Percentiles rank a stretch among this genome's conserved stretches.
phyloP scores from a whole-genome alignment of 2,329 filamentous ascomycete genomes.

The Pseudogymnoascus sp. region DNA sequence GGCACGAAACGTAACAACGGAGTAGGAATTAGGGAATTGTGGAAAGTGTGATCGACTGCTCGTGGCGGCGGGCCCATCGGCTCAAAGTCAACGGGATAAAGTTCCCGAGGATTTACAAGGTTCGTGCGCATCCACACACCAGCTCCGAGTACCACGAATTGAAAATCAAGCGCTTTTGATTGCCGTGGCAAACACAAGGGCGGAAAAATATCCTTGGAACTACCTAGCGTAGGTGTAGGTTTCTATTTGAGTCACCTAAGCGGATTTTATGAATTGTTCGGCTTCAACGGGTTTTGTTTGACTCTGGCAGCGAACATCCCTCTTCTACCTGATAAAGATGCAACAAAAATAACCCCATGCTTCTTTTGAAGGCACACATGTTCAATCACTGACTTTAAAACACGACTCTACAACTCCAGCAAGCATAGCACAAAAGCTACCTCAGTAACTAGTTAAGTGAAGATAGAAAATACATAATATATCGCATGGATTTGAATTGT shows the following conservation, averaged over 20 bases:
- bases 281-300: background rate
- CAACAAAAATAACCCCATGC: too few species aligned
- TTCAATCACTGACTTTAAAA: background rate
- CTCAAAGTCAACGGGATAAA: background rate
- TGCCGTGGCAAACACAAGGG: background rate
- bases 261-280: background rate
- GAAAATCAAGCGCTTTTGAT: background rate
- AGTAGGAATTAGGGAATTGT: background rate
- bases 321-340: too few species aligned
- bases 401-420: background rate
- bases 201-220: background rate
- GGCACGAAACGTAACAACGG: background rate
- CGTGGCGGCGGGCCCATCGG: background rate
- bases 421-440: background rate
- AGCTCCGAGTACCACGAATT: background rate
- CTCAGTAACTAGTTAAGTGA: background rate
- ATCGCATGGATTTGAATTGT: background rate
- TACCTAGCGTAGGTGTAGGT: background rate
- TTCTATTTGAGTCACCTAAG: background rate
- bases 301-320: background rate
- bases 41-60: background rate
- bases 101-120: background rate
- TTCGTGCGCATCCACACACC: background rate
- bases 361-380: background rate
- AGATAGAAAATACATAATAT: background rate